Base-by-base conservation (phyloP, 228 moss, liverwort and hornwort species). In the Sphagnum magellanicum region DNA sequence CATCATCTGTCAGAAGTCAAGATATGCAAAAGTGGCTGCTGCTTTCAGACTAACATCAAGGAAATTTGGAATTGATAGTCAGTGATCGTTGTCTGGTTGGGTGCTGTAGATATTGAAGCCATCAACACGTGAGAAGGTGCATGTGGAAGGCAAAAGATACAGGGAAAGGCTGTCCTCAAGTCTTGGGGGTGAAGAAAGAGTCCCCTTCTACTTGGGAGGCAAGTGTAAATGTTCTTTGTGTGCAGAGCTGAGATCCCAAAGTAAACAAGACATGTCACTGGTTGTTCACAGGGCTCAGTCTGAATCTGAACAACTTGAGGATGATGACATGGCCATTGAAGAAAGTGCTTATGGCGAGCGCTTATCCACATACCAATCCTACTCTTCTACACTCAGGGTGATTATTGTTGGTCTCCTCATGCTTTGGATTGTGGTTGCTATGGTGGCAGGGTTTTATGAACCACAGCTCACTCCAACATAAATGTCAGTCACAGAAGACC, bases 341-440 rank as follows among this genome's bases (percentile, higher is more conserved):
- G 74, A 67, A 79, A 74, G 71, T 69, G 50, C 73, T 48, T 80
- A 74, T 65, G 71, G 77, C 70, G 82, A 86, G 71, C 48, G 48
- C 58, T 50, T 82, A 48, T 82, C 81, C 68, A 55, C 81, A 70
- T 91, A 81, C 63, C 88, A 88, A 75, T 84, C 96, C 47, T 85
- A 87, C 64, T 87, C 78, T 79, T 70, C 76, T 77, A 73, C 84
- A 66, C 77, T 94, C 83, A 85, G 90, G 83, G 73, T 92, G 76
- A 78, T 88, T 46, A 81, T 98, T 51, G 68, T 94, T 71, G 89
- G 81, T 66, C 83, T 92, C 75, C 75, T 93, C 65, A 86, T 98
- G 74, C 72, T 92, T 79, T 94, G 92, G 98, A 64, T 90, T 55
- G 72, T 94, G 80, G 75, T 94, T 76, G 84, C 92, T 48, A 78